Evolutionary conservation across 345 rosid species (phyloP).

Genomic region (Cardamine resedifolia): DNA sequence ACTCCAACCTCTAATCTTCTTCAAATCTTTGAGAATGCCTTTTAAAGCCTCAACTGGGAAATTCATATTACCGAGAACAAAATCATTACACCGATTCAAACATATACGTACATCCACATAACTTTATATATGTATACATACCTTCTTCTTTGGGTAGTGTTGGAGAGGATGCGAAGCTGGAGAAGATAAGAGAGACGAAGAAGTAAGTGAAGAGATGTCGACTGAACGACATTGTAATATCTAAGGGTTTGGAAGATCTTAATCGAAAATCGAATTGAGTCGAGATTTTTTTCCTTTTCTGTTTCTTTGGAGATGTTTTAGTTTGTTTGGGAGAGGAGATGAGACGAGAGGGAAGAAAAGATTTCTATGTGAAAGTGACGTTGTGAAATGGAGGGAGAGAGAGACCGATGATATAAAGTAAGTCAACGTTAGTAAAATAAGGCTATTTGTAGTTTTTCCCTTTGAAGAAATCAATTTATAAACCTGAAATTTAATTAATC

Average conservation of each 20-base stretch:
- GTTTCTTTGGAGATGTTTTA: neutral
- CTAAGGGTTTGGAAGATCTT: neutral
- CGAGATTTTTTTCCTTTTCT: neutral
- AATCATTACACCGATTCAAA: neutral
- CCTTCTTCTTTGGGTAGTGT: constrained; percentile 44
- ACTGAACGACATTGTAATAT: constrained; percentile 23
- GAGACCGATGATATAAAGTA: neutral
- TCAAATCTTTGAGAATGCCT: constrained; percentile 44
- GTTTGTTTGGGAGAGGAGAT: neutral
- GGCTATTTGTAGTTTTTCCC: neutral
- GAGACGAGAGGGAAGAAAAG: constrained; percentile 14
- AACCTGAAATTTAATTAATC: too few relatives aligned
- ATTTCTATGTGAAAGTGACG: neutral
- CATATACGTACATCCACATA: neutral
- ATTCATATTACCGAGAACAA: neutral
- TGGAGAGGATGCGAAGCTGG: constrained; percentile 30
- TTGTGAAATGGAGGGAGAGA: neutral
- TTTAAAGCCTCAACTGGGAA: constrained; percentile 53
- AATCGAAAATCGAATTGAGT: neutral
- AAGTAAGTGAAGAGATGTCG: constrained; percentile 26
- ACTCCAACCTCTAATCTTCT: constrained; percentile 53
- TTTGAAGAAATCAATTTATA: too few relatives aligned
- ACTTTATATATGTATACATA: neutral
- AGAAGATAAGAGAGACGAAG: constrained; percentile 19
- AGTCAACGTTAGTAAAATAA: constrained; percentile 24